These are phyloP conservation scores for Termitomyces sp. DNA, from an alignment of 768 basidiomycete genomes.

Conservation along the genomic window DNA sequence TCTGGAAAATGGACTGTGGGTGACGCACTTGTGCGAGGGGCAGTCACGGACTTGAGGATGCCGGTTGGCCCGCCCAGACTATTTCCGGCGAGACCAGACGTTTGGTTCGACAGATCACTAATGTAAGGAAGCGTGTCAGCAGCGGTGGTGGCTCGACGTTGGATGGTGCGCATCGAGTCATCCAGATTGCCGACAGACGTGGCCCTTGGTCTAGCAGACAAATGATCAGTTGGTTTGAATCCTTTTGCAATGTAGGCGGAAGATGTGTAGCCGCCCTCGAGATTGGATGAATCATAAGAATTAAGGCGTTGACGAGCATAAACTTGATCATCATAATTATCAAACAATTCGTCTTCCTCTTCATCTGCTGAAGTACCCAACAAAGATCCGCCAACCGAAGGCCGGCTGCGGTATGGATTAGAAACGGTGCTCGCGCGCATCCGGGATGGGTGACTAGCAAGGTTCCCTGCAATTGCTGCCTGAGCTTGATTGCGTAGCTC, in stretches of 20 bases:
- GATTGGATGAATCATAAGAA: constrained; percentile 50
- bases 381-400: constrained; percentile 54
- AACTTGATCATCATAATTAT: constrained; percentile 48
- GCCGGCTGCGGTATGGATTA: constrained; percentile 76
- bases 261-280: constrained; percentile 47
- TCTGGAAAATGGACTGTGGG: constrained; percentile 67
- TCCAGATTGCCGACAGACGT: constrained; percentile 88
- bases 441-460: constrained; percentile 67
- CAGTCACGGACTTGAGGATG: constrained; percentile 49
- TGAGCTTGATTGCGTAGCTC: constrained; percentile 88
- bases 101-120: constrained; percentile 45
- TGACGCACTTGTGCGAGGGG: constrained; percentile 39
- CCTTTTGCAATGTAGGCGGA: constrained; percentile 63
- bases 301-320: constrained; percentile 54
- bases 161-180: constrained; percentile 66
- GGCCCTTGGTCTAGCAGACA: constrained; percentile 67
- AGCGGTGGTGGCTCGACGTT: constrained; percentile 54
- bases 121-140: constrained; percentile 54
- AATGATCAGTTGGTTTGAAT: constrained; percentile 70
- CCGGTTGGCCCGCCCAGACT: constrained; percentile 37
- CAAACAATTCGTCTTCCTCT: constrained; percentile 72
- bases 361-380: constrained; percentile 62
- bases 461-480: constrained; percentile 80
- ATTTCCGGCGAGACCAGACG: constrained; percentile 30
- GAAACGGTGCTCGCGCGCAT: constrained; percentile 90